phyloP scores from a whole-genome alignment of 768 basidiomycete species.

The Psilocybe cyanescens region DNA sequence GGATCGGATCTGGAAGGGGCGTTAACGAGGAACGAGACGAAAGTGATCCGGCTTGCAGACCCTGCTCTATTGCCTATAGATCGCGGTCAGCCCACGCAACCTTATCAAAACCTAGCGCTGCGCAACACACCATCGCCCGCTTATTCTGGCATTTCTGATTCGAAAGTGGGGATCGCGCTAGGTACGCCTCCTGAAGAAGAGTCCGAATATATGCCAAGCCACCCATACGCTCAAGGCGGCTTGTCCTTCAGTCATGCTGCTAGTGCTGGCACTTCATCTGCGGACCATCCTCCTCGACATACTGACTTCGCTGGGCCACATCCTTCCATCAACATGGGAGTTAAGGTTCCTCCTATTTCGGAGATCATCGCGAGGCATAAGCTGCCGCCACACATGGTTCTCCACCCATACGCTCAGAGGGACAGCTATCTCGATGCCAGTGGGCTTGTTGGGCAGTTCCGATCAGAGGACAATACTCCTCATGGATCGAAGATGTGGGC shows the following conservation, averaged over 20 bases:
- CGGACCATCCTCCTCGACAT: conserved; percentile 13
- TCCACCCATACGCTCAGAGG: conserved; percentile 50
- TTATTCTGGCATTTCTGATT: conserved; percentile 32
- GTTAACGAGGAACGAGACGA: conserved; percentile 41
- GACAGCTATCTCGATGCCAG: conserved; percentile 38
- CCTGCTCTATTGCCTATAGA: conserved; percentile 39
- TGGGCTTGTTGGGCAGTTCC: conserved; percentile 33
- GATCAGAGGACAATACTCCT: conserved; percentile 42
- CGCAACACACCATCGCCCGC: conserved; percentile 24
- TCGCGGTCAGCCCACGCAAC: conserved; percentile 16
- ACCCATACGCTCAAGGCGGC: conserved; percentile 55
- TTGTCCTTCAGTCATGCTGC: conserved; percentile 28
- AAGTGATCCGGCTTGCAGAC: conserved; percentile 45
- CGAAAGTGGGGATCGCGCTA: conserved; percentile 40
- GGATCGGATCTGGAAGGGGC: conserved; percentile 40
- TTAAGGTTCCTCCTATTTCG: conserved; percentile 21
- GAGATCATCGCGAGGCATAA: conserved; percentile 38
- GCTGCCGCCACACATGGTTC: conserved; percentile 37
- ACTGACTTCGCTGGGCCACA: conserved; percentile 42
- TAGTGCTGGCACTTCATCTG: background rate
- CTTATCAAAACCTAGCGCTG: conserved; percentile 3
- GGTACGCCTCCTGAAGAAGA: conserved; percentile 35
- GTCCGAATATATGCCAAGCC: conserved; percentile 37
- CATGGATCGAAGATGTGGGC: conserved; percentile 56
- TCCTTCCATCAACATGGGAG: conserved; percentile 22